Evolutionary conservation across 257 asterid species (phyloP), one percentile per base, ranked within the genome.

Genomic region (Solanum corneliomulleri): DNA sequence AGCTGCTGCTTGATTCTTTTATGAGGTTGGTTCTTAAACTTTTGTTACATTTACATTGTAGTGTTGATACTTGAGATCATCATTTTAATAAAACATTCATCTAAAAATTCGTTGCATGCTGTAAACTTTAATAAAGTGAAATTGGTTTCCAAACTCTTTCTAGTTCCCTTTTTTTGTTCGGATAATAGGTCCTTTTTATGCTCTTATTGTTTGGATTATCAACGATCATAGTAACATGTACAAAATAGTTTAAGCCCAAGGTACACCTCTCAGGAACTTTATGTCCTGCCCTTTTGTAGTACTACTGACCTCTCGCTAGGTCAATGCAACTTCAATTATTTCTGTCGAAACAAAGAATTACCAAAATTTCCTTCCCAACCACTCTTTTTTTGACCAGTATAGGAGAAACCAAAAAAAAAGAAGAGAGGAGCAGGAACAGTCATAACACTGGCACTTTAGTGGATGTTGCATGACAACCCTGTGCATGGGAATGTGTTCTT

Each of bases 1-100:
- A 83, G 95, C 98, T 78, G 98, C 98, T 56, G 96, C 95, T 88
- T 95, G 92, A 97, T 92, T 88, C 70, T 64, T 64, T 72, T 45
- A 9, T 31, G 47, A 89, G 98, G 98, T 92, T 84, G 72, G 89
- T 85, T 86, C 86, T 78, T 44, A 4, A 44, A 64, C 3, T 47
- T 49, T 35, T 35, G 49, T 44, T 37, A 70, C 80, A 33, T 69
- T 29, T 80, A 29, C 66, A 47, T 52, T 80, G 11, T 45, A 25
- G 37, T 25, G 37, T 77, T 77, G 64, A n/a, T 77, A 7, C 0
- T 39, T 39, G 33, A 18, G n/a, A 78, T 49, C 29, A 41, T 80
- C 68, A 64, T 29, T 25, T 10, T 47, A 25, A 78, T 45, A 78
- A 13, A 78, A 78, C 84, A 27, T 78, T 31, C 85, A 47, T 29